Percentiles rank a stretch among this genome's conserved stretches.
phyloP scores from a whole-genome alignment of 129 eudicot genomes.

The Ambrosia artemisiifolia region DNA sequence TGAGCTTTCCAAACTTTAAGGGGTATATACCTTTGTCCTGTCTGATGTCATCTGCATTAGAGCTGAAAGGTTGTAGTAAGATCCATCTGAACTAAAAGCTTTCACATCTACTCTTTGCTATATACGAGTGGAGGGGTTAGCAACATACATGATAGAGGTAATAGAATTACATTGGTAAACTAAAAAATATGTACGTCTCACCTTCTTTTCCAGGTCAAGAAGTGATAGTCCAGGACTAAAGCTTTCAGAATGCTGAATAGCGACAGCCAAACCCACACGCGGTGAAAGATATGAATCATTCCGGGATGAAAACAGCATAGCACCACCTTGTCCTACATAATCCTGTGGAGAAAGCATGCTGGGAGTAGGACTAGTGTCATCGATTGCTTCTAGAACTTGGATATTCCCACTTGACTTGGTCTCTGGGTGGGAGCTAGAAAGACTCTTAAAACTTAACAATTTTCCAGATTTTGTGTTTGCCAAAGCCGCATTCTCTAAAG shows the following conservation, averaged over 20 bases:
- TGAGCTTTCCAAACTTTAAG: background rate
- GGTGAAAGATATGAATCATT: slow-evolving; percentile 89
- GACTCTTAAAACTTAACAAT: slow-evolving; percentile 31
- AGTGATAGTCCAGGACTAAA: slow-evolving; percentile 85
- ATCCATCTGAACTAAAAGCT: slow-evolving; percentile 81
- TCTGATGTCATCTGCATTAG: slow-evolving; percentile 85
- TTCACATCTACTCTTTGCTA: slow-evolving; percentile 94
- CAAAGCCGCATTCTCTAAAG: slow-evolving; percentile 55
- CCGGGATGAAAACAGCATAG: slow-evolving; percentile 72
- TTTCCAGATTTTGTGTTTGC: slow-evolving; percentile 30
- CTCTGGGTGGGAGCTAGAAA: slow-evolving; percentile 24
- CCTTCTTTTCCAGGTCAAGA: slow-evolving; percentile 96
- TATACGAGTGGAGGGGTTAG: slow-evolving; percentile 17
- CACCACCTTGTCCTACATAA: slow-evolving; percentile 92
- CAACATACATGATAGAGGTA: slow-evolving; percentile 19
- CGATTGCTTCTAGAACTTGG: slow-evolving; percentile 85
- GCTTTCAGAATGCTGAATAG: slow-evolving; percentile 64
- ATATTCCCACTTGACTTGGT: slow-evolving; percentile 48
- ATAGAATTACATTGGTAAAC: background rate
- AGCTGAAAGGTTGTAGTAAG: slow-evolving; percentile 91
- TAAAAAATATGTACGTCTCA: slow-evolving; percentile 20
- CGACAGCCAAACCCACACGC: slow-evolving; percentile 87
- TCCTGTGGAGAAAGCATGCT: slow-evolving; percentile 99
- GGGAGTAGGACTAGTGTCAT: slow-evolving; percentile 85
- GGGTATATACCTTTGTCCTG: slow-evolving; percentile 77